Evolutionary conservation across 1,284 basidiomycete species (phyloP), one percentile per base, ranked within the genome.

Genomic region (Trametes polyzona): DNA sequence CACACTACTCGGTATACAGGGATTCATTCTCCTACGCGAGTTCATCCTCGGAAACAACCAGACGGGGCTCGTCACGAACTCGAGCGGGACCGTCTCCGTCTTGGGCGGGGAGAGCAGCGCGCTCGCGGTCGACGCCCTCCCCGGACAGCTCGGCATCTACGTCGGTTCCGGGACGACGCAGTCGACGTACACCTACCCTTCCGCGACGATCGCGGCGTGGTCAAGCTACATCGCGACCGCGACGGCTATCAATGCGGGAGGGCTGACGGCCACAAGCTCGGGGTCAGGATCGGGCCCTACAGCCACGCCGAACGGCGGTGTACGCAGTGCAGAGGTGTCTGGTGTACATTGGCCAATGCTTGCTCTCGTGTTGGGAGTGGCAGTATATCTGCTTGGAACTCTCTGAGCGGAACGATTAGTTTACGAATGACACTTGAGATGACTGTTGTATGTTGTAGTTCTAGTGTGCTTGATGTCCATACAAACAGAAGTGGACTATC

Each of bases 171-270:
- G 59, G 6, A 60, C 65, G 41, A 69, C 69, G 12, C 59, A 65
- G 58, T 64, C 63, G 26, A 64, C 67, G 47, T 66, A 55, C 43
- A 63, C 61, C 14, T 69, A 57, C 53, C 68, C 68, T n/a, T 55
- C 82, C 7, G 75, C 75, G 43, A 78, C 80, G 14, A 81, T 83
- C 29, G 77, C 77, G 12, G 82, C 83, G 0, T 89, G 86, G 86
- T 68, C 77, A 32, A 69, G 59, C 44, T 74, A 67, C 62, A 65
- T 73, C 46, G 65, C 57, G 26, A 69, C 67, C 0, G 66, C 65
- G 16, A 65, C 61, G 2, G 59, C 59, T 4, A 57, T 46, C 16
- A 7, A 37, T 44, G 29, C 7, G 26, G 23, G 24, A 37, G 16
- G 24, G 19, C 35, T 5, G 23, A 14, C 32, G 7, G 23, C 16